Percentiles rank a stretch among this genome's conserved stretches.
These are phyloP conservation scores for Magnaporthiopsis poae DNA, from an alignment of 2,329 filamentous ascomycete species.

Conservation along the genomic window DNA sequence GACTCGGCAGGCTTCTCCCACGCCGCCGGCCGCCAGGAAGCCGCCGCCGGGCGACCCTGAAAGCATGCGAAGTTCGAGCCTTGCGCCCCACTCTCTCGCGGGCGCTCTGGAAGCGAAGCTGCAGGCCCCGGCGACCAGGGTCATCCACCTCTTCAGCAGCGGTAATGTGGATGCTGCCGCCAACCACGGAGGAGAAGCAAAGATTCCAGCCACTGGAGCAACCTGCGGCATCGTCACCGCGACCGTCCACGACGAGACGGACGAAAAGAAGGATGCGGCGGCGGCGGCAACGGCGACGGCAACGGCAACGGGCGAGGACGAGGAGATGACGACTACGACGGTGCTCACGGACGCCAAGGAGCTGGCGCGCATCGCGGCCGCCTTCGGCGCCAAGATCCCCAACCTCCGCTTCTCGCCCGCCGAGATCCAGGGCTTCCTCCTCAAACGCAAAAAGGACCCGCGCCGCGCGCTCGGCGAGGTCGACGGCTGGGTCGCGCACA, in stretches of 20 bases:
- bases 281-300: not conserved
- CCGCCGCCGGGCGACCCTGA: not conserved
- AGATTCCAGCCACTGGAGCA: not conserved
- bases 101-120: not conserved
- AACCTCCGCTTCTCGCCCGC: slow-evolving; percentile 46
- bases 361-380: slow-evolving; percentile 32
- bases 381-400: slow-evolving; percentile 46
- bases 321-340: slow-evolving; percentile 12
- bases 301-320: slow-evolving; percentile 8
- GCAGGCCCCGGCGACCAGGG: not conserved
- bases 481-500: slow-evolving; percentile 41
- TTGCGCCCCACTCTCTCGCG: not conserved
- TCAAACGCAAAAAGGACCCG: slow-evolving; percentile 53
- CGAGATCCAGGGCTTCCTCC: slow-evolving; percentile 54
- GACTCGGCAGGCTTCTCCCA: not conserved
- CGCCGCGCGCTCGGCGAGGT: slow-evolving; percentile 44
- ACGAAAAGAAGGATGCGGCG: slow-evolving; percentile 13
- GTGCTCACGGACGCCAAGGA: slow-evolving; percentile 26
- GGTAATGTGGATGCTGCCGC: not conserved
- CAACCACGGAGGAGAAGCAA: not conserved
- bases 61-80: not conserved
- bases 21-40: not conserved
- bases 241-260: not conserved
- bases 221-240: too few relatives aligned
- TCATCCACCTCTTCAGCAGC: not conserved